These are phyloP conservation scores for Pichia heedii DNA, from an alignment of 805 yeast species.

Conservation along the genomic window DNA sequence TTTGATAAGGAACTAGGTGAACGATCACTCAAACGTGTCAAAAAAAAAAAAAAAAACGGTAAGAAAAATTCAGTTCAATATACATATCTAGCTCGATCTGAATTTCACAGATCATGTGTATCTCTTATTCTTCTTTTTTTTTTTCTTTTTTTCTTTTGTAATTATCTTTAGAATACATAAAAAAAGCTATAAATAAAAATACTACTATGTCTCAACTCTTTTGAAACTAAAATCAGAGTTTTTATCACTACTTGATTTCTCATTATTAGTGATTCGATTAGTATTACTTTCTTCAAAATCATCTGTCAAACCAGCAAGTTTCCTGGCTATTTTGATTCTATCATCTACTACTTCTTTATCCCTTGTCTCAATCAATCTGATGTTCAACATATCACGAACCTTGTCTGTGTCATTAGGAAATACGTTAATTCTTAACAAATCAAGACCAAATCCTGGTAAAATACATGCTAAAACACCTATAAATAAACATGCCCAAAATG, in stretches of 20 bases:
- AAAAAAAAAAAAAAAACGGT: no score
- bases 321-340: conserved; percentile 9
- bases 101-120: no score
- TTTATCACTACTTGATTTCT: background rate
- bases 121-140: no score
- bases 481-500: conserved; percentile 58
- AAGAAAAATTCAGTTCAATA: no score
- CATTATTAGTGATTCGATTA: background rate
- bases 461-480: conserved; percentile 46
- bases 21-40: no score
- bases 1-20: no score
- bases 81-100: no score
- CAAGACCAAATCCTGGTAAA: conserved; percentile 51
- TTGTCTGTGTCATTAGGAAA: conserved; percentile 63
- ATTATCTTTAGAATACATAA: no score
- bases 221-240: background rate
- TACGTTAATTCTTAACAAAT: conserved; percentile 42
- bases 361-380: conserved; percentile 40
- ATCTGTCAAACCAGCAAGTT: background rate
- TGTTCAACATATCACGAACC: conserved; percentile 49
- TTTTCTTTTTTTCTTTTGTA: no score
- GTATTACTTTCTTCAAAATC: conserved; percentile 15
- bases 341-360: conserved; percentile 17
- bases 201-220: no score
- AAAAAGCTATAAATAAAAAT: no score